Base-by-base conservation (phyloP, 306 rosid genomes). In the Mimosa pudica region DNA sequence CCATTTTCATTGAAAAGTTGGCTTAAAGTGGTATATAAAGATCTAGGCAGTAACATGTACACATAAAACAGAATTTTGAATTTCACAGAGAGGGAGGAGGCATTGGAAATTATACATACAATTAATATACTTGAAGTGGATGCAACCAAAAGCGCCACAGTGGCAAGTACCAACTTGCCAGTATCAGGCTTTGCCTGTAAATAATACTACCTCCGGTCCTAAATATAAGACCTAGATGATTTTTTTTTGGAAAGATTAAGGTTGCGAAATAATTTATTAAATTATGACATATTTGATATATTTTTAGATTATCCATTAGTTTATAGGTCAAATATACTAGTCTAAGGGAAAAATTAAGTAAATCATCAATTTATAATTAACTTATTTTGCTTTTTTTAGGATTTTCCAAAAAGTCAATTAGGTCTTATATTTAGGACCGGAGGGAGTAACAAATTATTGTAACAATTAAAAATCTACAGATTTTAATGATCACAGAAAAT, bases 151-250 rank as follows among this genome's bases (percentile, higher is more conserved):
- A 91, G 83, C 69, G 96, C 96, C 74, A 86, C 38, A 0, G 96
- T 91, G 63, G 87, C 93, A 77, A 91, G 63, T 70, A 81, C 36
- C 88, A 91, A 79, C 73, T 82, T 86, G 67, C 91, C 89, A 49
- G 84, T 89, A 73, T 91, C 96, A 45, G 96, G 90, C 79, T 86
- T 91, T 70, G 93, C 93, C 96, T 84, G 82, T 55, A 73, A 78
- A 70, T 52, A 77, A 61, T 69, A 38, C 2, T 38, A 61, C 24
- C n/a, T 20, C 45, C 2, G 4, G 4, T 2, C 74, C 24, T 64
- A 67, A 55, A 41, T n/a, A 10, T 32, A 32, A 30, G n/a, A 62
- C 9, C 10, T 9, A 4, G n/a, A n/a, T n/a, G n/a, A n/a, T n/a
- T n/a, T n/a, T n/a, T n/a, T n/a, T n/a, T n/a, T n/a, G n/a, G n/a